These are phyloP conservation scores for Ricinus communis DNA, from an alignment of 345 rosid genomes.

Conservation along the genomic window DNA sequence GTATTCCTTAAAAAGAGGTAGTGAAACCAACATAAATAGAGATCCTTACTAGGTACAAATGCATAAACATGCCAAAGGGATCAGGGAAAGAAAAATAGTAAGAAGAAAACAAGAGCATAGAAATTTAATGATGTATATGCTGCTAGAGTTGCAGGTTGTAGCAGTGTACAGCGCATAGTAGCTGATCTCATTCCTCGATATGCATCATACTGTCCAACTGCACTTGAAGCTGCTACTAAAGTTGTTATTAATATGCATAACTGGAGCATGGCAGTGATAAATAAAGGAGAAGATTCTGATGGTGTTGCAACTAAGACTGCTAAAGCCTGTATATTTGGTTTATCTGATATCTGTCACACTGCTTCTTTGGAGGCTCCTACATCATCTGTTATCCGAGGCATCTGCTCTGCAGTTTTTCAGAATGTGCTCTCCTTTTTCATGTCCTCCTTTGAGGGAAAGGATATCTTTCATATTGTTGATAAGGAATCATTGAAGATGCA, in stretches of 20 bases:
- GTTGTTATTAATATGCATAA: slow-evolving; percentile 63
- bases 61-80: too few relatives aligned
- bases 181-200: slow-evolving; percentile 91
- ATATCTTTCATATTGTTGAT: slow-evolving; percentile 59
- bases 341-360: slow-evolving; percentile 69
- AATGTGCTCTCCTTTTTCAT: slow-evolving; percentile 66
- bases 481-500: slow-evolving; percentile 49
- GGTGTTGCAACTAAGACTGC: slow-evolving; percentile 77
- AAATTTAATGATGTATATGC: slow-evolving; percentile 4
- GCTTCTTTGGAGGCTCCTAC: slow-evolving; percentile 54
- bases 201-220: slow-evolving; percentile 72
- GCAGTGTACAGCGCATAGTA: slow-evolving; percentile 77
- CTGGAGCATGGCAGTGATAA: slow-evolving; percentile 49
- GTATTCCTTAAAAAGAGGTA: slow-evolving; percentile 6
- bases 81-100: too few relatives aligned
- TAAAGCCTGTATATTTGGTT: slow-evolving; percentile 77
- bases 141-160: slow-evolving; percentile 66
- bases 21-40: not conserved
- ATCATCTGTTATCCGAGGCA: slow-evolving; percentile 55
- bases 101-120: too few relatives aligned
- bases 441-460: slow-evolving; percentile 51
- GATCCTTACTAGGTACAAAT: too few relatives aligned
- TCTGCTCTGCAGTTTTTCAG: slow-evolving; percentile 65
- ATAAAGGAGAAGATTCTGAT: slow-evolving; percentile 65
- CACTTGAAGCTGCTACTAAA: slow-evolving; percentile 72